A percentile compares a stretch with the other conserved stretches of the same genome.
These are phyloP conservation scores for Microbotryum saponariae DNA, from an alignment of 1,284 basidiomycete species.

Conservation along the genomic window DNA sequence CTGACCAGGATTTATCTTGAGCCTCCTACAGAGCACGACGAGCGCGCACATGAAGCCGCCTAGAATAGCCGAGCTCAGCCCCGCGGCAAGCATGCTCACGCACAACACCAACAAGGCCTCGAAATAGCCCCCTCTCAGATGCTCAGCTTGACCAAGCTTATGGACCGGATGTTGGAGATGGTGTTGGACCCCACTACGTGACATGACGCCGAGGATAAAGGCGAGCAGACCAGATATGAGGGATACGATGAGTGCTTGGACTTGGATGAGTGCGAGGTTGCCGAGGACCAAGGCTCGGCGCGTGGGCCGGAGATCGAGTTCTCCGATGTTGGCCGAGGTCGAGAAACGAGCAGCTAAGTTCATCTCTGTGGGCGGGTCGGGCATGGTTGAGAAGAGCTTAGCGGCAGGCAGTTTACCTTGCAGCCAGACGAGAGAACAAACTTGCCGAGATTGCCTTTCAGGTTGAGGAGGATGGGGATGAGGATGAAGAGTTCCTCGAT, in stretches of 20 bases:
- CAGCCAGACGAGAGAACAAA: not conserved
- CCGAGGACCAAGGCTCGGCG: slow-evolving; percentile 66
- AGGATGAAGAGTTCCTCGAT: slow-evolving; percentile 96
- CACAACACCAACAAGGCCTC: slow-evolving; percentile 74
- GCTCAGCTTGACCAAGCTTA: slow-evolving; percentile 10
- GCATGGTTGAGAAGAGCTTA: not conserved
- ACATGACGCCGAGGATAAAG: slow-evolving; percentile 45
- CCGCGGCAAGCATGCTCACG: slow-evolving; percentile 80
- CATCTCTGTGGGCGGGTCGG: slow-evolving; percentile 60
- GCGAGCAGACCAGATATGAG: slow-evolving; percentile 74
- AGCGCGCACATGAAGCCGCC: slow-evolving; percentile 89
- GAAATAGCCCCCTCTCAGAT: slow-evolving; percentile 43
- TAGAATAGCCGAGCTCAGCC: slow-evolving; percentile 66
- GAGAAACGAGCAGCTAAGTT: slow-evolving; percentile 53
- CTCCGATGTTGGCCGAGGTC: slow-evolving; percentile 63
- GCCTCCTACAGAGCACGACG: slow-evolving; percentile 67
- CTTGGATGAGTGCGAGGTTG: slow-evolving; percentile 79
- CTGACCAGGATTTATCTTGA: slow-evolving; percentile 73
- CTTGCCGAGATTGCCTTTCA: slow-evolving; percentile 71
- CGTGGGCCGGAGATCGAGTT: slow-evolving; percentile 65
- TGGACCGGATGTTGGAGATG: slow-evolving; percentile 35
- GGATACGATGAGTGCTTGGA: slow-evolving; percentile 85
- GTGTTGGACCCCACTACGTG: slow-evolving; percentile 36
- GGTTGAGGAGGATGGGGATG: slow-evolving; percentile 85
- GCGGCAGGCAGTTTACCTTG: not conserved